phyloP scores from a whole-genome alignment of 139 green algal species.

The Coccomyxa sp. region DNA sequence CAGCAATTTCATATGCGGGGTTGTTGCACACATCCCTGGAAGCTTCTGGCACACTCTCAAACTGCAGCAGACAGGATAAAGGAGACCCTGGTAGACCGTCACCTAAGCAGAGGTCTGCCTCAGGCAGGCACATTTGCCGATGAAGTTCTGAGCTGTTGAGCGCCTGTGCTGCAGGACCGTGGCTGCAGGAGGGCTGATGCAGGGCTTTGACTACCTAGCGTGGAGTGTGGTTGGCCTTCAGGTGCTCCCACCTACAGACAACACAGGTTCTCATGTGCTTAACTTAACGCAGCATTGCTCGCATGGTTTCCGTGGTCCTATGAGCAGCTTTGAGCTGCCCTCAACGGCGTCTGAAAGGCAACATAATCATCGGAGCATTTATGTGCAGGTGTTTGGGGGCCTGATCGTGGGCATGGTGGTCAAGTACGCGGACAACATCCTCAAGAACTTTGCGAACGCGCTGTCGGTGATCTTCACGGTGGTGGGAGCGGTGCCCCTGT shows the following conservation, averaged over 20 bases:
- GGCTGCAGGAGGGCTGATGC: slow-evolving; percentile 4
- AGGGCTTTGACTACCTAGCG: slow-evolving; percentile 36
- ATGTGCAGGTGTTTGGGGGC: slow-evolving; percentile 51
- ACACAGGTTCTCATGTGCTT: no score
- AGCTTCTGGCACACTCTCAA: not conserved
- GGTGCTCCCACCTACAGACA: no score
- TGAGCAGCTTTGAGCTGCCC: no score
- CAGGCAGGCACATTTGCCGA: no score
- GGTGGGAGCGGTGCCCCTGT: slow-evolving; percentile 48
- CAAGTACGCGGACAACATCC: slow-evolving; percentile 57
- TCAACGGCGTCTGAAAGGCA: not conserved
- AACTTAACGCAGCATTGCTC: no score
- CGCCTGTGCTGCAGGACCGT: not conserved
- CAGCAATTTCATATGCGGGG: not conserved
- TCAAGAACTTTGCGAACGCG: slow-evolving; percentile 62
- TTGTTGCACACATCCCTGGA: not conserved
- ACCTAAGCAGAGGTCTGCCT: no score
- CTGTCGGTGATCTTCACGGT: slow-evolving; percentile 58
- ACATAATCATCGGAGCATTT: not conserved
- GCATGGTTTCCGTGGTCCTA: not conserved
- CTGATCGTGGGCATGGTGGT: slow-evolving; percentile 57
- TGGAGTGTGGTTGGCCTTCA: slow-evolving; percentile 45
- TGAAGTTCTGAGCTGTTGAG: no score
- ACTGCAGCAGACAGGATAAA: no score
- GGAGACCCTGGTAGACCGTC: no score